Base-by-base conservation (phyloP, 768 basidiomycete species). In the Amanita inopinata region DNA sequence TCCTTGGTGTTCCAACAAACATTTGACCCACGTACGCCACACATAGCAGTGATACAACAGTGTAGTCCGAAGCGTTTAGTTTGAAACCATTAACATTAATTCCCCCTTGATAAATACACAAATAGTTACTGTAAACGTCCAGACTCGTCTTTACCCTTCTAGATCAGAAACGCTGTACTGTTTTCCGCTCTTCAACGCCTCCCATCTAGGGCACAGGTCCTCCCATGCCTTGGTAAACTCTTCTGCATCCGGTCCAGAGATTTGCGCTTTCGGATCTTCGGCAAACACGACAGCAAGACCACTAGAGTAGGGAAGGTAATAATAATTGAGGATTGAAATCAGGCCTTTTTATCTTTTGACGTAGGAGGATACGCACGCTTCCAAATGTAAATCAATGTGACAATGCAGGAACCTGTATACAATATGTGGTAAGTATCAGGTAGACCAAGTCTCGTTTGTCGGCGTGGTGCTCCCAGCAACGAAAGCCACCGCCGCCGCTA, bases 261-360 rank as follows among this genome's bases (percentile, higher is more conserved):
- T 11, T 19, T 40, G 25, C 3, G 14, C 15, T 3, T 19, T 30
- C 14, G 30, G 20, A 20, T 65, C 60, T 46, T 67, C 64, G 12
- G 63, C 63, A 27, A 69, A 61, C 4, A 66, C 59, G 14, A 64
- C 51, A 7, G 66, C 63, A 20, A 67, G 55, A 19, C 66, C 64
- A 22, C 59, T 59, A 31, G 15, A 39, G 45, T 20, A 22, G 47
- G 17, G 38, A 35, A 40, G 10, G 48, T 17, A 42, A 32, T n/a
- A 49, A 15, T 4, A 4, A 25, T 17, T 4, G 27, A 17, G 45
- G 27, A 3, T 43, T 56, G 19, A 44, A 64, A 58, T 30, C n/a
- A 57, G n/a, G n/a, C n/a, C n/a, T n/a, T n/a, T n/a, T n/a, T n/a
- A n/a, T n/a, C n/a, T n/a, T n/a, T n/a, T n/a, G 57, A 30, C 52